A percentile compares a stretch with the other conserved stretches of the same genome.
These are phyloP conservation scores for Schizosaccharomyces octosporus DNA, from an alignment of 805 yeast species.

Conservation along the genomic window DNA sequence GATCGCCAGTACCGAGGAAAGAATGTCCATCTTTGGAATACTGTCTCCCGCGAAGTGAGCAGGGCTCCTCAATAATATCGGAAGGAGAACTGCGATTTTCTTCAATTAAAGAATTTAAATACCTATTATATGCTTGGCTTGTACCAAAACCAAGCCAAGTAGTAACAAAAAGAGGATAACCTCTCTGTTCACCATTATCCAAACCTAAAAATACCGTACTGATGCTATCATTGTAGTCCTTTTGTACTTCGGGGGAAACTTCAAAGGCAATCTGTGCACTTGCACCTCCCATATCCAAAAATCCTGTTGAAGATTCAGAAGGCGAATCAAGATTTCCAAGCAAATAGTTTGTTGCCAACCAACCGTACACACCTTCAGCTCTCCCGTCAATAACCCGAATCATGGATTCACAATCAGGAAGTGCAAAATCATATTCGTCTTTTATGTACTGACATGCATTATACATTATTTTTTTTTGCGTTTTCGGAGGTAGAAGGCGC, in stretches of 20 bases:
- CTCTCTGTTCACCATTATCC: conserved; percentile 42
- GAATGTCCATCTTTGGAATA: conserved; percentile 7
- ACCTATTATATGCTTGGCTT: conserved; percentile 65
- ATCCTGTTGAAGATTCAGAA: conserved; percentile 38
- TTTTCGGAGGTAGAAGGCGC: conserved; percentile 41
- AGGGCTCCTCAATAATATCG: conserved; percentile 3
- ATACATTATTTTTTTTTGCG: conserved; percentile 28
- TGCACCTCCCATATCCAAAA: conserved; percentile 99
- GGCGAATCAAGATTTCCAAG: conserved; percentile 31
- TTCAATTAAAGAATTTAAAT: conserved; percentile 17
- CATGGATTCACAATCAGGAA: conserved; percentile 39
- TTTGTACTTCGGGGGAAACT: conserved; percentile 38
- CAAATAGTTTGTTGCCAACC: conserved; percentile 77
- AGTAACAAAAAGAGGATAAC: conserved; percentile 74
- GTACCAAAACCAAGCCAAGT: conserved; percentile 98
- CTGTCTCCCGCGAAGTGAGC: conserved; percentile 3
- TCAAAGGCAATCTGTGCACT: conserved; percentile 89
- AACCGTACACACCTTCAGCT: conserved; percentile 83
- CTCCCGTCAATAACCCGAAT: conserved; percentile 81
- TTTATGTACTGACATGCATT: conserved; percentile 36
- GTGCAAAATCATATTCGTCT: conserved; percentile 28
- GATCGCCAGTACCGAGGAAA: conserved; percentile 55
- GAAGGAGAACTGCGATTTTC: not conserved
- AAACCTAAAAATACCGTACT: conserved; percentile 39
- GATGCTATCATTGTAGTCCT: conserved; percentile 48